Conservation (phyloP, 179 eudicot species). For the Heliamphora pulchella region DNA sequence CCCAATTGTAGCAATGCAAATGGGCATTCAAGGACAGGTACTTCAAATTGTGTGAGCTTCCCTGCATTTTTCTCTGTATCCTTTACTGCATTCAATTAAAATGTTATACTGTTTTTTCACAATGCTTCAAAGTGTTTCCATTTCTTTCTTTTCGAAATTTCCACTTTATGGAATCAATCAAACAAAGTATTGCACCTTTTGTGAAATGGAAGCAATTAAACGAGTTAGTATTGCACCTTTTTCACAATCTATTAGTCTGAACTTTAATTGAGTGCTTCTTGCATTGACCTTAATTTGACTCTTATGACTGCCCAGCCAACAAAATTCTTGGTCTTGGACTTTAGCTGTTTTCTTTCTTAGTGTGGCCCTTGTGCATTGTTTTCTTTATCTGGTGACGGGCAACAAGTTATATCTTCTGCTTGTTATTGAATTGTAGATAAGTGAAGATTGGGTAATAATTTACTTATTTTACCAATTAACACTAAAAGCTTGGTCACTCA, state of each 20-base stretch:
- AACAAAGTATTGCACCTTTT: neutral
- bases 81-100: neutral
- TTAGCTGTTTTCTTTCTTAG: constrained; percentile 7
- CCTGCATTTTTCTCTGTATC: neutral
- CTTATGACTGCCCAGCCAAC: neutral
- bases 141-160: neutral
- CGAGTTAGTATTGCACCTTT: neutral
- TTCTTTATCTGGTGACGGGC: neutral
- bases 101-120: neutral
- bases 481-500: neutral
- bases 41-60: neutral
- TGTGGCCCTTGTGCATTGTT: neutral
- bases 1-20: constrained; percentile 88
- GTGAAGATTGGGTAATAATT: constrained; percentile 13
- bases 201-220: neutral
- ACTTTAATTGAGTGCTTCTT: neutral
- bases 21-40: constrained; percentile 99
- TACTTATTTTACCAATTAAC: neutral
- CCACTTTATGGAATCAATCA: neutral
- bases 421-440: neutral
- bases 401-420: neutral
- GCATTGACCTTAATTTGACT: neutral
- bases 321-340: neutral
- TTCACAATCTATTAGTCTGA: neutral
- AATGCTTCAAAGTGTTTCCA: neutral